Evolutionary conservation across 2,329 filamentous ascomycete species (phyloP), one percentile per base, ranked within the genome.

Genomic region (Cladosporium halotolerans): DNA sequence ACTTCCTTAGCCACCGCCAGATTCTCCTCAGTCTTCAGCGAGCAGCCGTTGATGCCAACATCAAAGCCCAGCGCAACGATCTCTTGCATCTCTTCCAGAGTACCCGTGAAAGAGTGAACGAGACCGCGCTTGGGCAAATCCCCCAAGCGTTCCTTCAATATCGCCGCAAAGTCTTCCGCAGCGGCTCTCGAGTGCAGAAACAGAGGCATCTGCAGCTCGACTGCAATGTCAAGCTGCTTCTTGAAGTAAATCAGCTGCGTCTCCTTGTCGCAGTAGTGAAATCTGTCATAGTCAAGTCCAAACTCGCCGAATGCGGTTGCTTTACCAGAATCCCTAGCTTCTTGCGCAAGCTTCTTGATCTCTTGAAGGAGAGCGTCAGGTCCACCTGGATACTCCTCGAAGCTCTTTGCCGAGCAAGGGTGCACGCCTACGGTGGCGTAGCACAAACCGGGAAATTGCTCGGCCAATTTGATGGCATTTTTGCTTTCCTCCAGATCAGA

Each of bases 31-130:
- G 89, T 97, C 78, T 97, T 99, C 76, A 99, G 81, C 64, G 88
- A 95, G 71, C 93, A 99, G 4, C 93, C 93, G 66, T 99, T 99
- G 56, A 96, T 82, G n/a, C 93, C 92, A 56, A 99, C 84, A 70
- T 96, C 86, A 51, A 96, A 80, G 0, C 91, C 92, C 43, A 95
- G 70, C 2, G 82, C 83, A 62, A 95, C 83, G 52, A 97, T 74
- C 59, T 88, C 82, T 53, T 79, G 74, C 86, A 96, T 92, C 72
- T 96, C 93, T 52, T 86, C 88, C 11, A 83, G 71, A 0, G 89
- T 89, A 3, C 93, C 93, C 0, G 93, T 99, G 65, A 99, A 99
- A 66, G 86, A 92, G 72, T 99, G 93, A 51, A 99, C 93, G 13
- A 97, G 82, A 11, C 88, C 93, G 18, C 67, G 59, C 62, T 80